Evolutionary conservation across 139 green algal genomes (phyloP).

Genomic region (Closterium sp.): DNA sequence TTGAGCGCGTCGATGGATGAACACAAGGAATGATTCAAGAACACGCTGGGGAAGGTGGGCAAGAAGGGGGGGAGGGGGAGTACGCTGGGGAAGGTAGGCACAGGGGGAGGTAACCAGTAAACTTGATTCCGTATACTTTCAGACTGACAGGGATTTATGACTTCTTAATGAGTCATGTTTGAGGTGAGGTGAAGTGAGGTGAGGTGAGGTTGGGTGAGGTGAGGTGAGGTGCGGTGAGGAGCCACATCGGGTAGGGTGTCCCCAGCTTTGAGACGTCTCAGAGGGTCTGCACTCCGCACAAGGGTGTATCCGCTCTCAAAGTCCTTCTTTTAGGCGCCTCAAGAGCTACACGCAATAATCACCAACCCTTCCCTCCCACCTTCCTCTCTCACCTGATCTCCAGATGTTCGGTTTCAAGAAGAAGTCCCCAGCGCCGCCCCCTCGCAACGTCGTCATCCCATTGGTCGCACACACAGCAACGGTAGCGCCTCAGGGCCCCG

Average conservation of each 20-base stretch:
- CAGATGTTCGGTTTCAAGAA: constrained; percentile 14
- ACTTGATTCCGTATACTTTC: not conserved
- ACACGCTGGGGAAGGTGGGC: constrained; percentile 52
- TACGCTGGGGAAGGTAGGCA: not conserved
- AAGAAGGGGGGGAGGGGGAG: not conserved
- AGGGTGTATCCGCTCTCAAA: not conserved
- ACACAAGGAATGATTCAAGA: constrained; percentile 68
- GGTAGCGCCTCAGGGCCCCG: not conserved
- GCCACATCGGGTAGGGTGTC: not conserved
- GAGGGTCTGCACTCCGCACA: not conserved
- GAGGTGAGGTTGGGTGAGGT: not conserved
- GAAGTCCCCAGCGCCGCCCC: not conserved
- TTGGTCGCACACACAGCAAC: not conserved
- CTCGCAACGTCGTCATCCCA: not conserved
- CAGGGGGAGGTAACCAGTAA: not conserved
- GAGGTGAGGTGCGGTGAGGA: not conserved
- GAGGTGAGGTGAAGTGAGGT: not conserved
- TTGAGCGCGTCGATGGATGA: constrained; percentile 56
- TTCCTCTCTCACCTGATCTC: not conserved
- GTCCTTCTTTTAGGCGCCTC: not conserved
- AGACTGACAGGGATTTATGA: not conserved
- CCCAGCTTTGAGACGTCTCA: not conserved
- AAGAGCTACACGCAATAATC: not conserved
- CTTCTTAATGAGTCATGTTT: not conserved
- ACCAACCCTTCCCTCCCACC: not conserved